Percentiles rank a stretch among this genome's conserved stretches.
Conservation (phyloP, 768 basidiomycete species). For the Russula foetens region DNA sequence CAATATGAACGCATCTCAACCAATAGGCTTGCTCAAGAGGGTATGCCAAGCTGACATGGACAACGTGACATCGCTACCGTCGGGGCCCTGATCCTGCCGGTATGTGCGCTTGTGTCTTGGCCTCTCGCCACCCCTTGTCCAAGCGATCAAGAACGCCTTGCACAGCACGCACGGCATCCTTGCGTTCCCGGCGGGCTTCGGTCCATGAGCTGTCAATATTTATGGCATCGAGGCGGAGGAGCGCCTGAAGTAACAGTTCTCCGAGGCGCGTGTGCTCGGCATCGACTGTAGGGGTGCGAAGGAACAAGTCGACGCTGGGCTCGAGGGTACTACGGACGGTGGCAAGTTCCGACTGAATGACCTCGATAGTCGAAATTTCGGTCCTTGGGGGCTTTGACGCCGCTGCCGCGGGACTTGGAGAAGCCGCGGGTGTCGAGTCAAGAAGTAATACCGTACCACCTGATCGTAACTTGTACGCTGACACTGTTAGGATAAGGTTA, state of each 20-base stretch:
- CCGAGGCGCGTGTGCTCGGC: constrained; percentile 51
- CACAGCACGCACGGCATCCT: constrained; percentile 79
- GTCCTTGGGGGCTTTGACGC: constrained; percentile 30
- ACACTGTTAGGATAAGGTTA: constrained; percentile 38
- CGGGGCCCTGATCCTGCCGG: not conserved
- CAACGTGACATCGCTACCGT: constrained; percentile 1
- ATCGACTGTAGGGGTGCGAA: constrained; percentile 20
- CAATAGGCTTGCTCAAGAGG: not conserved
- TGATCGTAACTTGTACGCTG: constrained; percentile 63
- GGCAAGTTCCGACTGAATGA: constrained; percentile 47
- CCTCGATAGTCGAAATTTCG: constrained; percentile 43
- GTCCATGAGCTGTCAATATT: constrained; percentile 67
- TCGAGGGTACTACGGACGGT: constrained; percentile 45
- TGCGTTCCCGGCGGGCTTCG: constrained; percentile 70
- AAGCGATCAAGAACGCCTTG: constrained; percentile 75
- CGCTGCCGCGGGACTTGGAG: constrained; percentile 23
- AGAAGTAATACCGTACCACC: constrained; percentile 68
- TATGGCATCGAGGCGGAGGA: constrained; percentile 82
- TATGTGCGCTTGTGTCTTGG: constrained; percentile 9
- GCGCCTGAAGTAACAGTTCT: constrained; percentile 79
- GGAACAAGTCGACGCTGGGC: constrained; percentile 50
- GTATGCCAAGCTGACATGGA: not conserved
- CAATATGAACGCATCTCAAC: not conserved
- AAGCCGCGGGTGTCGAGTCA: constrained; percentile 22
- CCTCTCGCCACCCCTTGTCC: constrained; percentile 55